Conservation (phyloP, 2,329 filamentous ascomycete genomes). For the Hirsutella thompsonii region DNA sequence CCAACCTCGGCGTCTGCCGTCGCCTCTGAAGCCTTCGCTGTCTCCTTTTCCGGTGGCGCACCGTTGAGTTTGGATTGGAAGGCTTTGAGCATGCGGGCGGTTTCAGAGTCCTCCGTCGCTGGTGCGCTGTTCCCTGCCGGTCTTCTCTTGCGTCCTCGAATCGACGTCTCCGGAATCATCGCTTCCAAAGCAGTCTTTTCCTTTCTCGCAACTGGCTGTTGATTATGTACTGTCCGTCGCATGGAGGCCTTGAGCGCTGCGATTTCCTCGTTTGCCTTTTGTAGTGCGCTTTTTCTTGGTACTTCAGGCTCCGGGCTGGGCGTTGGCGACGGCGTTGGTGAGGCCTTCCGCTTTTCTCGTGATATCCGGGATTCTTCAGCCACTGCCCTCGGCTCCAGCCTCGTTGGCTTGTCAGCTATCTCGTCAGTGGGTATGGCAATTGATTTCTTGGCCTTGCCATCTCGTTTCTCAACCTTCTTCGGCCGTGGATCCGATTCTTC, state of each 20-base stretch:
- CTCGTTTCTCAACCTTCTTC: conserved; percentile 9
- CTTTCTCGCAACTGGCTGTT: conserved; percentile 36
- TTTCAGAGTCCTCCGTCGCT: conserved; percentile 45
- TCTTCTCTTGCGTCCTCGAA: conserved; percentile 56
- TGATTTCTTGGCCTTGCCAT: conserved; percentile 14
- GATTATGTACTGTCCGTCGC: conserved; percentile 47
- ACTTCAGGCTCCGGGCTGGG: conserved; percentile 13
- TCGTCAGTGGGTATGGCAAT: conserved; percentile 5
- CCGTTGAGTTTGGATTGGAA: conserved; percentile 69
- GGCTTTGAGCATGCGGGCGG: conserved; percentile 59
- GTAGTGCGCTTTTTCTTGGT: conserved; percentile 40
- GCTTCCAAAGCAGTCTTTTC: conserved; percentile 57
- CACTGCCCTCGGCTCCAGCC: not conserved
- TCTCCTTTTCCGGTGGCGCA: conserved; percentile 28
- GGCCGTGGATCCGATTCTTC: conserved; percentile 20
- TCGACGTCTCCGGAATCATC: conserved; percentile 62
- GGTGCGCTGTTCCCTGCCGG: conserved; percentile 39
- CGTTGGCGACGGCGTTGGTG: conserved; percentile 6
- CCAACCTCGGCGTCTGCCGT: conserved; percentile 13
- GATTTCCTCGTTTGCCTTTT: conserved; percentile 68
- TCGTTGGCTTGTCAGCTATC: conserved; percentile 7
- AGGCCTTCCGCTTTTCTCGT: conserved; percentile 2
- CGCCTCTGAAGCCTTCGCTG: conserved; percentile 24
- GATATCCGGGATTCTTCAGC: not conserved
- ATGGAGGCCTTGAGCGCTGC: conserved; percentile 71